These are phyloP conservation scores for Camelina hispida DNA, from an alignment of 345 rosid genomes.

Conservation along the genomic window DNA sequence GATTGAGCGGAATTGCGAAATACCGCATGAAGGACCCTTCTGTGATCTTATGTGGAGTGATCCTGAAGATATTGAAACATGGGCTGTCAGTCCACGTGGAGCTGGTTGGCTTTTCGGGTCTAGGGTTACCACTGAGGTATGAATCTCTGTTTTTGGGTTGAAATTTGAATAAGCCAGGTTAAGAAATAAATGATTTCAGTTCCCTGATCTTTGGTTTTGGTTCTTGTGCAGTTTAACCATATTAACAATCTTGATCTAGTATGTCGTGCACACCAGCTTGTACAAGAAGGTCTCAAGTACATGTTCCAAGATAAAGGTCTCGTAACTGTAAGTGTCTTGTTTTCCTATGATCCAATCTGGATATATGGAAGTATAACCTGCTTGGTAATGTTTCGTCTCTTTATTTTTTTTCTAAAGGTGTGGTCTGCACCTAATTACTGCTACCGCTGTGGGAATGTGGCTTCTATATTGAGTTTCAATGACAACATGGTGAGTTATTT, in stretches of 20 bases:
- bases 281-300: conserved; percentile 99
- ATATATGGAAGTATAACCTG: conserved; percentile 24
- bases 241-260: conserved; percentile 93
- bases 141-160: neutral
- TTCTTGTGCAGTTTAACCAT: conserved; percentile 78
- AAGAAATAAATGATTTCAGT: conserved; percentile 6
- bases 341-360: conserved; percentile 7
- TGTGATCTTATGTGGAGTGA: conserved; percentile 99
- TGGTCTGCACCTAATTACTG: conserved; percentile 99
- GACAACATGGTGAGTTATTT: conserved; percentile 81
- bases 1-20: conserved; percentile 93
- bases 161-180: neutral
- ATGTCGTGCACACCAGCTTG: conserved; percentile 99
- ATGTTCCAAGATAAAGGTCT: conserved; percentile 99
- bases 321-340: conserved; percentile 70
- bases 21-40: conserved; percentile 99
- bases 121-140: conserved; percentile 96
- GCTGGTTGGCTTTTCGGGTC: conserved; percentile 99
- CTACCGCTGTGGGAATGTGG: conserved; percentile 99
- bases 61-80: conserved; percentile 99
- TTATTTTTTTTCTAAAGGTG: conserved; percentile 58
- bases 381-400: conserved; percentile 40
- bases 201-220: conserved; percentile 35
- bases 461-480: conserved; percentile 97
- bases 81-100: conserved; percentile 99